Percentiles rank a stretch among this genome's conserved stretches.
Conservation (phyloP, 176 grass and related monocot genomes). For the Triticum urartu region DNA sequence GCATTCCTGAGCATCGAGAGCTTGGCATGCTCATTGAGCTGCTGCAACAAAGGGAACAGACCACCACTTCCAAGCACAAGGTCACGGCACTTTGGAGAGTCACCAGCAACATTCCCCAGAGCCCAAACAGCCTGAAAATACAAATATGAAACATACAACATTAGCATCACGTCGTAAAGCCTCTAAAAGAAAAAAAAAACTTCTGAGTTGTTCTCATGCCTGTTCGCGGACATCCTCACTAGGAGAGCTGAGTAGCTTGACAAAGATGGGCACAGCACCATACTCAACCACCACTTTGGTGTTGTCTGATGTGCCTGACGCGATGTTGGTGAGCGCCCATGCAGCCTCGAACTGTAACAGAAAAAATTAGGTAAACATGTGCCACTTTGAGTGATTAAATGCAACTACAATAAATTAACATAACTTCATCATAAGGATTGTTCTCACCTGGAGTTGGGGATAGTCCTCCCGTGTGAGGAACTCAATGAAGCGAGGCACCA, state of each 20-base stretch:
- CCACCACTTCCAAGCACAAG: constrained; percentile 71
- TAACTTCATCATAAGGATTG: neutral
- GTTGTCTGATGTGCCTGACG: constrained; percentile 90
- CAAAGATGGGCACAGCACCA: constrained; percentile 87
- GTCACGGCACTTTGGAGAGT: constrained; percentile 88
- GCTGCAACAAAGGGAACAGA: constrained; percentile 66
- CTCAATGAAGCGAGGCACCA: constrained; percentile 79
- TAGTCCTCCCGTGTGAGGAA: constrained; percentile 88
- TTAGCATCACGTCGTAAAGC: neutral
- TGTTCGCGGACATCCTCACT: constrained; percentile 92
- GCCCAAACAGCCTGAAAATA: constrained; percentile 83
- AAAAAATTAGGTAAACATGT: neutral
- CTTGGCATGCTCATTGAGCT: constrained; percentile 88
- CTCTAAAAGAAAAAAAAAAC: neutral
- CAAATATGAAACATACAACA: neutral
- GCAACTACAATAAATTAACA: neutral
- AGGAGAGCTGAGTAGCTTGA: constrained; percentile 66
- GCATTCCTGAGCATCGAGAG: constrained; percentile 95
- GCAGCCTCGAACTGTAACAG: constrained; percentile 85
- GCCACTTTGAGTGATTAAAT: neutral
- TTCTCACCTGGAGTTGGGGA: constrained; percentile 80
- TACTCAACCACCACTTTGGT: constrained; percentile 87
- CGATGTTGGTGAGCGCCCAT: constrained; percentile 95
- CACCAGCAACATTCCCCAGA: constrained; percentile 93
- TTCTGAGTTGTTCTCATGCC: constrained; percentile 26